Evolutionary conservation across 306 rosid species (phyloP).

Genomic region (Morella rubra): DNA sequence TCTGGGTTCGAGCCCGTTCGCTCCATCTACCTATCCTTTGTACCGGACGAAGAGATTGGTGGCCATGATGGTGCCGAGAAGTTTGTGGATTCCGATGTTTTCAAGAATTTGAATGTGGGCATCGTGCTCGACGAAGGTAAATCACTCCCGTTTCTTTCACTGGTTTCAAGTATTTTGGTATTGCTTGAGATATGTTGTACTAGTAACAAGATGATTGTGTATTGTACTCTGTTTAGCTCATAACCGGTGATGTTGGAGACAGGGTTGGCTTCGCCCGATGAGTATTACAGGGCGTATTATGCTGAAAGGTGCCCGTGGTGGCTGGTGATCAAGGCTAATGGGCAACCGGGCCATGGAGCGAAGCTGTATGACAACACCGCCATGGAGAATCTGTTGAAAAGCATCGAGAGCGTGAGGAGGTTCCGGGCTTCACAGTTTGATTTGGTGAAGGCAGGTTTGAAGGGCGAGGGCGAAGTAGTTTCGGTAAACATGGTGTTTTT

Average conservation of each 20-base stretch:
- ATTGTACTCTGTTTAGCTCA: neutral
- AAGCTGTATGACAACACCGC: slow-evolving; percentile 92
- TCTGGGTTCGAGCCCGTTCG: slow-evolving; percentile 56
- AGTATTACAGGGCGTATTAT: slow-evolving; percentile 64
- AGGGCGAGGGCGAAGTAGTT: slow-evolving; percentile 74
- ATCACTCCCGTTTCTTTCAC: neutral
- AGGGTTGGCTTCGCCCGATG: slow-evolving; percentile 76
- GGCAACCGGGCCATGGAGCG: slow-evolving; percentile 94
- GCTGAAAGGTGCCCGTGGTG: slow-evolving; percentile 88
- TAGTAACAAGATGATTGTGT: neutral
- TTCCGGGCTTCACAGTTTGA: slow-evolving; percentile 85
- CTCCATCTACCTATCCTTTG: slow-evolving; percentile 57
- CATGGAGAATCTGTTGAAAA: slow-evolving; percentile 84
- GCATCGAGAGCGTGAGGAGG: slow-evolving; percentile 74
- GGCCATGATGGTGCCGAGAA: slow-evolving; percentile 68
- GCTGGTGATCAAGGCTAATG: slow-evolving; percentile 79
- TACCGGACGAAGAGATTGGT: slow-evolving; percentile 92
- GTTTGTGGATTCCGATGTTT: slow-evolving; percentile 50
- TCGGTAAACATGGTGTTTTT: slow-evolving; percentile 82
- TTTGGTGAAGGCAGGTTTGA: slow-evolving; percentile 76
- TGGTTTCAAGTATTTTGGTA: neutral
- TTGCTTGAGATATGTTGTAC: neutral
- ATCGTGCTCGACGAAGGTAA: slow-evolving; percentile 87
- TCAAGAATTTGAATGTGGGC: slow-evolving; percentile 64
- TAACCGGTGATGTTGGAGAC: neutral